phyloP scores from a whole-genome alignment of 495 filamentous ascomycete species.

The Lophiotrema nucula region DNA sequence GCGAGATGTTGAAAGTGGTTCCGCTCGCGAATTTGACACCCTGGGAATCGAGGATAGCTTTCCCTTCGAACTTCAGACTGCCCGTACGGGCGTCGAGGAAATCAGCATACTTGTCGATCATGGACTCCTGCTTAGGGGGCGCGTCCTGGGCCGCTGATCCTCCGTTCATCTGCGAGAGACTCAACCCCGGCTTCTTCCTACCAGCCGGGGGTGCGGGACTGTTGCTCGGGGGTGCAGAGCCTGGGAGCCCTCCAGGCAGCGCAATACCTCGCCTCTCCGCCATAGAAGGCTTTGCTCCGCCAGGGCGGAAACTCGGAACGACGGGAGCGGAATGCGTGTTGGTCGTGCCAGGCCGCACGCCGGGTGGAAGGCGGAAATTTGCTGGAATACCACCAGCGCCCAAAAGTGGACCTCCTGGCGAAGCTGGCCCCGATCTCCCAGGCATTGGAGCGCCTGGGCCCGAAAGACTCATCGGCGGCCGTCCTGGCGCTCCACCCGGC shows the following conservation, averaged over 20 bases:
- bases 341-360: constrained; percentile 30
- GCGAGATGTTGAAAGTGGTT: constrained; percentile 85
- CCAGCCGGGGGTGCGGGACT: constrained; percentile 29
- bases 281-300: constrained; percentile 50
- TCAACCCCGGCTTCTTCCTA: constrained; percentile 40
- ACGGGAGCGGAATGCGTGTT: constrained; percentile 40
- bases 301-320: constrained; percentile 33
- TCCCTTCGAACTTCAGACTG: constrained; percentile 88
- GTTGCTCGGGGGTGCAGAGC: constrained; percentile 26
- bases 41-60: constrained; percentile 80
- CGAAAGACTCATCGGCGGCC: constrained; percentile 22
- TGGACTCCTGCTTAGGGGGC: constrained; percentile 51
- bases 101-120: constrained; percentile 87
- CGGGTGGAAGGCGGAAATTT: constrained; percentile 33
- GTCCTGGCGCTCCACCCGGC: constrained; percentile 14
- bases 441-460: constrained; percentile 1
- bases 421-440: constrained; percentile 1
- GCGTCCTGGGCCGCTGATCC: constrained; percentile 18
- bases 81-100: constrained; percentile 90
- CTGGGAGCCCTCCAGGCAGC: constrained; percentile 43
- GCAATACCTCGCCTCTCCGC: constrained; percentile 42
- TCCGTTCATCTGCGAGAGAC: constrained; percentile 42
- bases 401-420: constrained; percentile 11
- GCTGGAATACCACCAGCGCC: constrained; percentile 35
- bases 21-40: constrained; percentile 92